Evolutionary conservation across 148 eudicot genomes (phyloP).

Genomic region (Arctostaphylos glauca): DNA sequence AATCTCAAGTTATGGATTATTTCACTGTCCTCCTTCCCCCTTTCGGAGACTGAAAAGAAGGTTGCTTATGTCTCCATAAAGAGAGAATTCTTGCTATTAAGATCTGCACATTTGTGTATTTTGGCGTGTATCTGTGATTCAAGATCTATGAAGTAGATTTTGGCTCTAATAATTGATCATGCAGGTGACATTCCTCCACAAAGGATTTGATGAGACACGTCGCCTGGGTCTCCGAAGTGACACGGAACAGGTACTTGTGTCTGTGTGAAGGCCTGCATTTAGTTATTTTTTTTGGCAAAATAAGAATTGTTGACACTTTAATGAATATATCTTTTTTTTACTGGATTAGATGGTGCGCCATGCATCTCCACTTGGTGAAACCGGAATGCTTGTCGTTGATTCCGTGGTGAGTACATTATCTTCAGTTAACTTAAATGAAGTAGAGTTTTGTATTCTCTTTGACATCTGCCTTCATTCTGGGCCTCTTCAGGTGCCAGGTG

Average conservation of each 20-base stretch:
- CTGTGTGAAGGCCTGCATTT: slow-evolving; percentile 1
- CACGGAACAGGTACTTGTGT: slow-evolving; percentile 69
- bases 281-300: slow-evolving; percentile 12
- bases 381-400: slow-evolving; percentile 98
- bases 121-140: background rate
- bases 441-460: background rate
- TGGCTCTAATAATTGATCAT: slow-evolving; percentile 13
- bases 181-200: slow-evolving; percentile 89
- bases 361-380: slow-evolving; percentile 82
- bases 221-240: slow-evolving; percentile 86
- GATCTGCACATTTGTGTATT: background rate
- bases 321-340: slow-evolving; percentile 13
- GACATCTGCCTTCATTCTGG: slow-evolving; percentile 2
- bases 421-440: background rate
- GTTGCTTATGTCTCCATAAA: background rate
- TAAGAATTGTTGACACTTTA: background rate
- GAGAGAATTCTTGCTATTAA: background rate
- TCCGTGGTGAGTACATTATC: slow-evolving; percentile 68
- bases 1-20: background rate
- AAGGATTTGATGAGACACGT: slow-evolving; percentile 96
- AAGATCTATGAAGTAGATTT: slow-evolving; percentile 11
- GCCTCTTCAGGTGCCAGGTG: slow-evolving; percentile 83
- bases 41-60: background rate
- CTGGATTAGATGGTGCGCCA: slow-evolving; percentile 75
- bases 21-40: background rate